Percentiles rank a stretch among this genome's conserved stretches.
phyloP scores from a whole-genome alignment of 768 basidiomycete genomes.

The Crucibulum laeve region DNA sequence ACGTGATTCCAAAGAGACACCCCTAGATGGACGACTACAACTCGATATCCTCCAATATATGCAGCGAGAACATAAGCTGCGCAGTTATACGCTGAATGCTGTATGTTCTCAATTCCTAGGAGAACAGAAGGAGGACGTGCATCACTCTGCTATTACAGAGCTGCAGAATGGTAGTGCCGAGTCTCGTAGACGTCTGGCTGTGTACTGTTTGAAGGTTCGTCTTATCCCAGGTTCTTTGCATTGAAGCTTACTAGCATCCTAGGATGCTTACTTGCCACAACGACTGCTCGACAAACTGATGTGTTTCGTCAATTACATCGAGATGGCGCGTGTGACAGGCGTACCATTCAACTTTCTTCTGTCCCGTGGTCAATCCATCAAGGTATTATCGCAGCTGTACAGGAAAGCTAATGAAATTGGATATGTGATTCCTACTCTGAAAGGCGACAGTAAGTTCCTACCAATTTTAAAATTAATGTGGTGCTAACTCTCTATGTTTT shows the following conservation, averaged over 20 bases:
- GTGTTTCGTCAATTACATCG: conserved; percentile 98
- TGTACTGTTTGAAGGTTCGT: conserved; percentile 93
- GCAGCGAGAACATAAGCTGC: conserved; percentile 97
- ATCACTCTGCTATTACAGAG: conserved; percentile 97
- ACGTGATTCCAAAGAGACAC: conserved; percentile 92
- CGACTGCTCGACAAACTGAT: conserved; percentile 94
- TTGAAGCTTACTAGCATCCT: neutral
- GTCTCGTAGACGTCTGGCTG: conserved; percentile 86
- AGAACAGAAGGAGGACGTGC: conserved; percentile 99
- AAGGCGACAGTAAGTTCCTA: conserved; percentile 65
- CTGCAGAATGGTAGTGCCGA: conserved; percentile 96
- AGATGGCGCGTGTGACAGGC: conserved; percentile 99
- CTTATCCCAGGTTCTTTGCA: neutral
- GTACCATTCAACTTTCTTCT: conserved; percentile 97
- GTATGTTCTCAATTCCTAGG: conserved; percentile 97
- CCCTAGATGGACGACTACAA: conserved; percentile 88
- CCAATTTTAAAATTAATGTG: conserved; percentile 3
- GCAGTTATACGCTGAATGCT: conserved; percentile 95
- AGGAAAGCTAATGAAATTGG: conserved; percentile 89
- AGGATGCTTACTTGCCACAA: conserved; percentile 97
- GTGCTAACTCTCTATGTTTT: neutral
- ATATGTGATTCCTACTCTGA: conserved; percentile 83
- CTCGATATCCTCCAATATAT: conserved; percentile 96
- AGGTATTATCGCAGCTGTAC: conserved; percentile 93
- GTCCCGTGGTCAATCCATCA: conserved; percentile 95